Base-by-base conservation (phyloP, 768 basidiomycete species). In the Tubosaeta sp. region DNA sequence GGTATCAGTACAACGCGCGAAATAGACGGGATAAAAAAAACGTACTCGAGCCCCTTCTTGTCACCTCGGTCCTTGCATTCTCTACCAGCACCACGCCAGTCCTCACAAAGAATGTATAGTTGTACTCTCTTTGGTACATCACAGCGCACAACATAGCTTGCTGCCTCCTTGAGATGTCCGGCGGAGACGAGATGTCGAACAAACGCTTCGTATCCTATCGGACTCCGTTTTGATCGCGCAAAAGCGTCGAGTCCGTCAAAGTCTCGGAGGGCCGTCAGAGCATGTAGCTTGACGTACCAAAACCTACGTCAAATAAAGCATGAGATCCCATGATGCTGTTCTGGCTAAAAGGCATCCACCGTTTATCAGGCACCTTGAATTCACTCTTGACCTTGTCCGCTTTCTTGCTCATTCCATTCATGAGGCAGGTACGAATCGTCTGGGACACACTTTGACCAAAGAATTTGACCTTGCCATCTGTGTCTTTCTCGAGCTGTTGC, bases 191-290 rank as follows among this genome's bases (percentile, higher is more conserved):
- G 77, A 57, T 90, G 83, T 32, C 76, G 81, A 22, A 94, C 92
- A 64, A 93, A 93, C 0, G 87, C 79, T 63, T 97, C 94, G 62
- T 95, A 98, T 1, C 96, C 95, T 51, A 98, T 97, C 4, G 95
- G 94, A 67, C 88, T 92, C 58, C 91, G 81, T 69, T 82, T 94
- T 31, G 86, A 87, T 59, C 84, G 87, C 2, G 93, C 82, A 64
- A 99, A 95, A 0, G 77, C 65, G 43, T 97, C 93, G 13, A 98
- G 76, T 2, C 79, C 83, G 30, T 94, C 89, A 67, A 94, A 98
- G 67, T 96, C 92, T 52, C 83, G 76, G 19, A 80, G 73, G n/a
- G 78, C 76, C 10, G 86, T 86, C 49, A 98, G 69, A 0, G 93
- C 88, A 47, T 90, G 81, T 5, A 99, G 69, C 66, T 96, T 97